Evolutionary conservation across 352 stramenopile species (phyloP).

Genomic region (Peronosclerospora sorghi): DNA sequence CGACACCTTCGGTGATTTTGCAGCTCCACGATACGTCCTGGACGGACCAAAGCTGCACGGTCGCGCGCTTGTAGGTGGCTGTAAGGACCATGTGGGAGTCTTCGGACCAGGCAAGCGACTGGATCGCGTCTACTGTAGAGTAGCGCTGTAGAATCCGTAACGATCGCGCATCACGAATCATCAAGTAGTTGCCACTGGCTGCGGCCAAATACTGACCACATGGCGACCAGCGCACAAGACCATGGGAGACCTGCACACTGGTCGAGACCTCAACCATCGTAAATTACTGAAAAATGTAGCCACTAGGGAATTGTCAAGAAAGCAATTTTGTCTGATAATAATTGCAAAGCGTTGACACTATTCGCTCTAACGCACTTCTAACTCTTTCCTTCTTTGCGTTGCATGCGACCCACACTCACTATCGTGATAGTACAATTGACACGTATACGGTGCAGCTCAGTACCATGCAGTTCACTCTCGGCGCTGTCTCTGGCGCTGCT

Average conservation of each 20-base stretch:
- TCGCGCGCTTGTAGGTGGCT: slow-evolving; percentile 48
- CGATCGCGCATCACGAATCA: slow-evolving; percentile 36
- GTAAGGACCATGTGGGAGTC: slow-evolving; percentile 59
- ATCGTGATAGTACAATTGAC: not conserved
- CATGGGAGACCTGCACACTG: slow-evolving; percentile 33
- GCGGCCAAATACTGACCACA: slow-evolving; percentile 45
- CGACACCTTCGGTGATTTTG: slow-evolving; percentile 68
- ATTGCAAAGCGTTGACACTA: not conserved
- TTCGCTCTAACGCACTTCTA: no score
- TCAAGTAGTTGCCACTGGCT: slow-evolving; percentile 38
- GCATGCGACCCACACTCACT: not conserved
- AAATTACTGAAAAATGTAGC: not conserved
- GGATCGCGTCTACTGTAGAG: slow-evolving; percentile 36
- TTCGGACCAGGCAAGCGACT: slow-evolving; percentile 45
- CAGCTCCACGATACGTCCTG: slow-evolving; percentile 51
- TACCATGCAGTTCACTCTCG: not conserved
- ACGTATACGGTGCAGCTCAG: not conserved
- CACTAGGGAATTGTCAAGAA: no score
- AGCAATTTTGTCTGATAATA: not conserved
- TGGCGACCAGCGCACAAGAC: slow-evolving; percentile 60
- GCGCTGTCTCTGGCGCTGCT: slow-evolving; percentile 8
- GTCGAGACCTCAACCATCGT: slow-evolving; percentile 35
- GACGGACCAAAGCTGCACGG: slow-evolving; percentile 66
- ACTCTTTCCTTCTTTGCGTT: no score
- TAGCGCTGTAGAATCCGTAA: slow-evolving; percentile 65